Percentiles rank a stretch among this genome's conserved stretches.
Conservation (phyloP, 345 rosid genomes). For the Eucalyptus rudis region DNA sequence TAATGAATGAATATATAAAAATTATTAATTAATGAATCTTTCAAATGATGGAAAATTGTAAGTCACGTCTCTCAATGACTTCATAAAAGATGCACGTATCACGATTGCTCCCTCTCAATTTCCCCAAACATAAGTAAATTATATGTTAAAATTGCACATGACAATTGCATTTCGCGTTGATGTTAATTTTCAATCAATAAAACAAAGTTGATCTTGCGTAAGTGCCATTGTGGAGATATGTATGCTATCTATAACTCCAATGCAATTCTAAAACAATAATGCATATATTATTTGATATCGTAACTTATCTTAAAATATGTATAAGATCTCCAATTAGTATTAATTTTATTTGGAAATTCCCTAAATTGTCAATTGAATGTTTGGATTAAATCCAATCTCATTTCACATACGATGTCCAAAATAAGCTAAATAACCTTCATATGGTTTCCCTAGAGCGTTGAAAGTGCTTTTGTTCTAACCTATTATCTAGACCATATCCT, state of each 20-base stretch:
- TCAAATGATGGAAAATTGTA: accelerated
- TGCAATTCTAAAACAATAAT: no score
- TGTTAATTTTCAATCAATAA: not conserved
- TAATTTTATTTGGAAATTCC: no score
- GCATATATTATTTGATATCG: not conserved
- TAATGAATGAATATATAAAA: no score
- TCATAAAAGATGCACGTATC: not conserved
- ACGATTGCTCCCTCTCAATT: not conserved
- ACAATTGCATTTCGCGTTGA: accelerated
- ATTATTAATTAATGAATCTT: no score
- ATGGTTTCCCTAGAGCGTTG: not conserved
- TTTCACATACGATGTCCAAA: no score
- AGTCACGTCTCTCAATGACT: not conserved
- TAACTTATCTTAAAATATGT: no score
- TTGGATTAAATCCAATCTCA: no score
- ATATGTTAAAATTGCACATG: no score
- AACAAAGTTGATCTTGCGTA: no score
- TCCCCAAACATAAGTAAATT: no score
- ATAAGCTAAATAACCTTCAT: not conserved
- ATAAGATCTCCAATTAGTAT: no score
- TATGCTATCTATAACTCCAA: not conserved
- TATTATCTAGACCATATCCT: not conserved
- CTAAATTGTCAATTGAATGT: no score
- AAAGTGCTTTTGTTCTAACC: not conserved
- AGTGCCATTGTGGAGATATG: accelerated